Conservation (phyloP, 2,329 filamentous ascomycete species). For the Alternaria panax region DNA sequence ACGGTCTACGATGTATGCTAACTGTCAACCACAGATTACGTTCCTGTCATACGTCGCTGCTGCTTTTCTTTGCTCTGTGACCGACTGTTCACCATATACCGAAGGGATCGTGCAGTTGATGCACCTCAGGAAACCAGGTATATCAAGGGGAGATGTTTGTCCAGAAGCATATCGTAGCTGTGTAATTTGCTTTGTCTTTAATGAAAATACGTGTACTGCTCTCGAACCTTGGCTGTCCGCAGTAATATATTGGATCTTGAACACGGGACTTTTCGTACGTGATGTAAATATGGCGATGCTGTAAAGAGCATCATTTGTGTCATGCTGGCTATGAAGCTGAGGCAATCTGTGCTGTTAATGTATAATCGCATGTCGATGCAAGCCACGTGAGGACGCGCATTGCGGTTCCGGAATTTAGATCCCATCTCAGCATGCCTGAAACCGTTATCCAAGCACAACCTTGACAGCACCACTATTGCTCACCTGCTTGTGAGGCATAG, state of each 20-base stretch:
- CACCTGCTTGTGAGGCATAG: background rate
- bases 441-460: constrained; percentile 10
- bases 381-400: constrained; percentile 4
- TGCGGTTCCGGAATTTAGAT: constrained; percentile 18
- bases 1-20: constrained; percentile 9
- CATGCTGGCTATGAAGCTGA: background rate
- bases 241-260: background rate
- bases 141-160: background rate
- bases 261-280: background rate
- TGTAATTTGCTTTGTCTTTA: background rate
- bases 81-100: background rate
- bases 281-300: background rate
- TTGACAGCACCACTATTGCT: background rate
- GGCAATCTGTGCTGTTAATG: background rate
- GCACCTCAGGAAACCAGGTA: background rate
- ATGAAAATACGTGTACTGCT: background rate
- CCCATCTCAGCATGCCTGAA: constrained; percentile 13
- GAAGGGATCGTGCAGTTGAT: background rate
- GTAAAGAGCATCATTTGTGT: background rate
- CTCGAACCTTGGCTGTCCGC: background rate
- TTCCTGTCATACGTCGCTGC: background rate
- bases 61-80: background rate
- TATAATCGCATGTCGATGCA: background rate
- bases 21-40: constrained; percentile 4
- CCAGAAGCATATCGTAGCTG: background rate